Evolutionary conservation across 2,329 filamentous ascomycete genomes (phyloP).

Genomic region (Trichoderma koningii): DNA sequence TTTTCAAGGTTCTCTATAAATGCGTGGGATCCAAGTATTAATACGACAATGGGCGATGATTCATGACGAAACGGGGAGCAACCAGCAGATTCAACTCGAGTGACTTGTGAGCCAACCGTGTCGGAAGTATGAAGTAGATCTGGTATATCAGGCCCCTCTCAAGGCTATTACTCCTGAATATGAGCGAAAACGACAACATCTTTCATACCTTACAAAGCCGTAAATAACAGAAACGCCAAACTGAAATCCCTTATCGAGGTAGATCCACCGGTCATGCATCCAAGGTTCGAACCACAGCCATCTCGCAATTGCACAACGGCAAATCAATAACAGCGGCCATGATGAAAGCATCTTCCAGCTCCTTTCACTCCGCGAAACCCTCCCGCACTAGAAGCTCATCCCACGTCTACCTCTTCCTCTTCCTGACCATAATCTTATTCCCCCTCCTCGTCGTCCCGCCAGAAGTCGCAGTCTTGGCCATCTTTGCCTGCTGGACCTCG

Average conservation of each 20-base stretch:
- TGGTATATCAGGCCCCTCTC: neutral
- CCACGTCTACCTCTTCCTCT: conserved; percentile 58
- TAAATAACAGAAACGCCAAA: neutral
- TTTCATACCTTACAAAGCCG: neutral
- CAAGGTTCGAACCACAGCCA: neutral
- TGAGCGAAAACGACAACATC: neutral
- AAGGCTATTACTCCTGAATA: neutral
- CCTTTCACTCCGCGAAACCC: neutral
- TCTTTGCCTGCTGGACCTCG: conserved; percentile 61
- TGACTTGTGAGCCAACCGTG: neutral
- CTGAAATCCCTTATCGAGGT: neutral
- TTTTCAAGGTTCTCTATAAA: conserved; percentile 55
- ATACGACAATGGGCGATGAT: conserved; percentile 29
- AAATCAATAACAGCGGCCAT: conserved; percentile 8
- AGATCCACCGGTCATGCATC: neutral
- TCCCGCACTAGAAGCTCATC: no score
- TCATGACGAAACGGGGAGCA: neutral
- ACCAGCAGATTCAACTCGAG: neutral
- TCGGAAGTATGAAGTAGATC: neutral
- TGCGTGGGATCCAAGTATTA: conserved; percentile 51
- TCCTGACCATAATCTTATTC: conserved; percentile 63
- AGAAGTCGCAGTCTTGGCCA: conserved; percentile 65
- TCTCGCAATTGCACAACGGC: neutral
- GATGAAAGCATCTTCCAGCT: neutral
- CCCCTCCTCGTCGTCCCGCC: conserved; percentile 61